Evolutionary conservation across 2,329 filamentous ascomycete species (phyloP), one percentile per base, ranked within the genome.

Genomic region (Xylariaceae sp.): DNA sequence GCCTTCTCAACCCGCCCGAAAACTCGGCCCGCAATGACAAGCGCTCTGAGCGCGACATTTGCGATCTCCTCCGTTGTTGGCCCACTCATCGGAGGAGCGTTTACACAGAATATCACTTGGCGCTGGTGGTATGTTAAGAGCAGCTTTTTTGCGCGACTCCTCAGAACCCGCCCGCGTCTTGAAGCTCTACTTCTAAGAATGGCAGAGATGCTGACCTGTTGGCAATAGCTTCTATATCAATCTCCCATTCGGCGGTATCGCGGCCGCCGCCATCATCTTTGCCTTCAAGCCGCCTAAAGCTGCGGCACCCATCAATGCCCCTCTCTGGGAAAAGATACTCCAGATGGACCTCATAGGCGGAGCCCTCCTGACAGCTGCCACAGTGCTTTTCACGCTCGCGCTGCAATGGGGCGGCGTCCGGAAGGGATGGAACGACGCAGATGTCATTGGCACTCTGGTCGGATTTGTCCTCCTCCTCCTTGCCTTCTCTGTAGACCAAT

Each of bases 371-470:
- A 66, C 72, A 52, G 47, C 62, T 64, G 16, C 58, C 66, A 10
- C 63, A 68, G 6, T 72, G 61, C 6, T 59, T 70, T 23, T 70
- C 16, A 55, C 70, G 8, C 62, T 70, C 11, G 68, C 69, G 15
- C 57, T 71, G 3, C 65, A 70, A 55, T 70, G 67, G 23, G 69
- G 69, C 6, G 36, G 29, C 2, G 59, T 53, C 6, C 61, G 62
- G 7, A 64, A 65, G 32, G 20, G 64, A 4, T 72, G 69, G 68
- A 62, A 51, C 11, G 57, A 49, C 3, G 50, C 59, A 4, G 29
- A n/a, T 0, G 57, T 68, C 10, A 63, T 67, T 15, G 61, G 62
- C 3, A 53, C 64, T 15, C 52, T 67, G 48, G 39, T 36, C 27
- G 60, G 58, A 13, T 32, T 55, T 20, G 57, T 32, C 24, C 48